phyloP scores from a whole-genome alignment of 1,139 yeast genomes.

The Scheffersomyces segobiensis region DNA sequence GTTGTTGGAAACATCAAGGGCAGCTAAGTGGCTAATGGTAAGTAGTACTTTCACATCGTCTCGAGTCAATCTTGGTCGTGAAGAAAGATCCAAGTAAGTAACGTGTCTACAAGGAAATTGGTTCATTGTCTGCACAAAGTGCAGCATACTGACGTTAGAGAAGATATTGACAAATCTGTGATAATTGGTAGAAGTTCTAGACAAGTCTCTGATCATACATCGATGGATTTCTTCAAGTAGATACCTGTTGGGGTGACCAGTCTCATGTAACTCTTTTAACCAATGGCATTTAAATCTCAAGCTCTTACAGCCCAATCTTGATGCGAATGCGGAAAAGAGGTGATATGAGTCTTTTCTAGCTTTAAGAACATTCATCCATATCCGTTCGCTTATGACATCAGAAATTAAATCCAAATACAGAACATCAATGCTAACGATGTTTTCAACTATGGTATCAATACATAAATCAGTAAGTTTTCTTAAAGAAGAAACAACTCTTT shows the following conservation, averaged over 20 bases:
- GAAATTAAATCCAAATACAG: background rate
- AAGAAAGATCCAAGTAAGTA: constrained; percentile 11
- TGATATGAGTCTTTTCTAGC: constrained; percentile 31
- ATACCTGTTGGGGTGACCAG: constrained; percentile 1
- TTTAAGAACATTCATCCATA: constrained; percentile 33
- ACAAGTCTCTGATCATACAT: constrained; percentile 2
- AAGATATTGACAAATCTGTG: constrained; percentile 41
- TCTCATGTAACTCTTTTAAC: background rate
- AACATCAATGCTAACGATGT: constrained; percentile 25
- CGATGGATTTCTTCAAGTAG: constrained; percentile 6
- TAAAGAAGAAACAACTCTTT: background rate
- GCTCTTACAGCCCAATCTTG: constrained; percentile 15
- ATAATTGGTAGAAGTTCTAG: constrained; percentile 6
- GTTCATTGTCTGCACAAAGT: background rate
- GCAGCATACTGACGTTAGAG: constrained; percentile 15
- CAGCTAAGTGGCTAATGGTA: constrained; percentile 31
- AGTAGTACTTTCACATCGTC: constrained; percentile 30
- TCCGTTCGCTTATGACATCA: constrained; percentile 7
- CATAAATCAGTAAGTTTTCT: constrained; percentile 14
- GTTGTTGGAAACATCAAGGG: constrained; percentile 34
- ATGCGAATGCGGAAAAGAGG: constrained; percentile 30
- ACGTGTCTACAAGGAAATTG: background rate
- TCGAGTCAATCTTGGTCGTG: constrained; percentile 12
- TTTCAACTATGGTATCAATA: constrained; percentile 29
- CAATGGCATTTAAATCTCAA: background rate